phyloP scores from a whole-genome alignment of 2,329 filamentous ascomycete genomes.

The Penicillium expansum region DNA sequence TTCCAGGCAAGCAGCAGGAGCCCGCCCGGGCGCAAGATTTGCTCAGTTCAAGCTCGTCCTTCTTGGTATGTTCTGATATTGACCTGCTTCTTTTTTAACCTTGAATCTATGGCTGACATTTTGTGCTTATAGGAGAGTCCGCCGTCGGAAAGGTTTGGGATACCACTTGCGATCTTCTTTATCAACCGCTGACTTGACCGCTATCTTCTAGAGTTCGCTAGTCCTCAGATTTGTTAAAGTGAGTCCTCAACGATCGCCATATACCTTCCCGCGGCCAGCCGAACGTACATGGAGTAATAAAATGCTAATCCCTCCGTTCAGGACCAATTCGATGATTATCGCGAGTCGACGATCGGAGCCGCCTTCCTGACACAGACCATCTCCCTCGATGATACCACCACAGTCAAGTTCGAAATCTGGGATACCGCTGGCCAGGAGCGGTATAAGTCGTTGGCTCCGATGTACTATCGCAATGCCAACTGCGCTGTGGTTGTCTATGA shows the following conservation, averaged over 20 bases:
- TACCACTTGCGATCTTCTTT: slow-evolving; percentile 11
- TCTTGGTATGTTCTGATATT: slow-evolving; percentile 64
- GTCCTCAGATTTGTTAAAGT: slow-evolving; percentile 98
- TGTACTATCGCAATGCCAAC: slow-evolving; percentile 99
- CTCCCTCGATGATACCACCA: slow-evolving; percentile 94
- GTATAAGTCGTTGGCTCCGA: slow-evolving; percentile 97
- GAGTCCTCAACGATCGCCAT: slow-evolving; percentile 29
- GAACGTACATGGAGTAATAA: neutral
- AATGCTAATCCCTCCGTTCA: slow-evolving; percentile 40
- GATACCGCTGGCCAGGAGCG: slow-evolving; percentile 97
- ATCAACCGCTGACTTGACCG: slow-evolving; percentile 30
- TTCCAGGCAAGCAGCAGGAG: slow-evolving; percentile 73
- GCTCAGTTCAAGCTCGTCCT: slow-evolving; percentile 99
- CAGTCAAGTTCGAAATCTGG: slow-evolving; percentile 99
- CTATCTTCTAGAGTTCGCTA: slow-evolving; percentile 75
- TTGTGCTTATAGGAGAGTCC: slow-evolving; percentile 72
- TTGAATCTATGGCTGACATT: slow-evolving; percentile 14
- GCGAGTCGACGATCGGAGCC: slow-evolving; percentile 96
- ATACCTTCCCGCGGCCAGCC: neutral
- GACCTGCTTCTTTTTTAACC: neutral
- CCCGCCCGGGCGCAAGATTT: slow-evolving; percentile 71
- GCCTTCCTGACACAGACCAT: slow-evolving; percentile 99
- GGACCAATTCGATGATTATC: slow-evolving; percentile 99
- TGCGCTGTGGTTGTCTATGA: slow-evolving; percentile 99
- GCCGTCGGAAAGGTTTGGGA: slow-evolving; percentile 87